Conservation (phyloP, 805 yeast species). For the Lipomyces oligophaga region DNA sequence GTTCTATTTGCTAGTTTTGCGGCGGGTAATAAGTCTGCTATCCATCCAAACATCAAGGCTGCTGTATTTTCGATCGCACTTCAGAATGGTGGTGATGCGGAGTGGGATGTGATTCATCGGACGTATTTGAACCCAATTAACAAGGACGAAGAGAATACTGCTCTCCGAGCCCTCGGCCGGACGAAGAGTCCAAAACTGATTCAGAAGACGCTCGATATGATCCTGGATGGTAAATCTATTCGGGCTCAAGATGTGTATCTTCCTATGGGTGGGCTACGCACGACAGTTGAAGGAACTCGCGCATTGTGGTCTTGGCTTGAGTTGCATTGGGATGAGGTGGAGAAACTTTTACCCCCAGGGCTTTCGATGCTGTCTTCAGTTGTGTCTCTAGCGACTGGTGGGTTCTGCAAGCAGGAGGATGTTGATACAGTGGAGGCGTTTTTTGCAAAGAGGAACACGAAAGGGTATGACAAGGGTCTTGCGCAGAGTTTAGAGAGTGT, state of each 20-base stretch:
- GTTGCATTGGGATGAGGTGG: conserved; percentile 66
- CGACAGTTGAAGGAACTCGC: conserved; percentile 61
- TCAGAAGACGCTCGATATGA: conserved; percentile 52
- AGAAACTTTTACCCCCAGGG: conserved; percentile 71
- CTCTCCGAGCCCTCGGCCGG: conserved; percentile 65
- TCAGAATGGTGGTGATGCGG: conserved; percentile 55
- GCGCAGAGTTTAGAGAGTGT: conserved; percentile 56
- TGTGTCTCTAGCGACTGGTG: conserved; percentile 57
- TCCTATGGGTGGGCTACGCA: conserved; percentile 71
- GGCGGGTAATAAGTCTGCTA: conserved; percentile 61
- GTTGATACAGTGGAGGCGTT: conserved; percentile 43
- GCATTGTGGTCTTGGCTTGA: conserved; percentile 69
- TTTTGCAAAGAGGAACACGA: conserved; percentile 46
- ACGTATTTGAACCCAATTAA: conserved; percentile 59
- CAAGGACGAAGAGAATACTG: conserved; percentile 64
- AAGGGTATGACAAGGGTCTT: conserved; percentile 59
- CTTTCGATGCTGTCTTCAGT: conserved; percentile 75
- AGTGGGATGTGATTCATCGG: conserved; percentile 58
- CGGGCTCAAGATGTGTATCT: conserved; percentile 67
- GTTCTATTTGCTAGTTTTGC: conserved; percentile 50
- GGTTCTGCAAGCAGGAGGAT: conserved; percentile 53
- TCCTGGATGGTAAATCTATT: conserved; percentile 57
- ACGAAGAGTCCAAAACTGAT: conserved; percentile 52
- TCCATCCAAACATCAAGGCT: conserved; percentile 70
- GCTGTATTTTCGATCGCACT: conserved; percentile 66